Evolutionary conservation across 2,329 filamentous ascomycete genomes (phyloP).

Genomic region (Penicillium sp.): DNA sequence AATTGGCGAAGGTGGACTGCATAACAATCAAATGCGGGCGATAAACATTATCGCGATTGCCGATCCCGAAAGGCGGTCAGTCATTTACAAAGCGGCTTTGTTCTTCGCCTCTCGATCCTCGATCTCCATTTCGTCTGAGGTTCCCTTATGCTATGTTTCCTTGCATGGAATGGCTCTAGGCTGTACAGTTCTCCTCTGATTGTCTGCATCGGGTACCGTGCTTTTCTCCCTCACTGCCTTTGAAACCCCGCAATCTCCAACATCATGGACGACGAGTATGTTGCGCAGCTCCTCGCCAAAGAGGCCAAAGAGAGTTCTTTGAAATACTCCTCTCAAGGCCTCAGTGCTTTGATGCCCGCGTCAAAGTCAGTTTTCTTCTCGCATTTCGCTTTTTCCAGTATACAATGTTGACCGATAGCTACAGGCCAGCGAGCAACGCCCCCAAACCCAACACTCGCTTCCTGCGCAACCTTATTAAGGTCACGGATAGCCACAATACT

Average conservation of each 20-base stretch:
- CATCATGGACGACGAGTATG: conserved; percentile 55
- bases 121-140: background rate
- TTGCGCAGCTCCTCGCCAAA: conserved; percentile 75
- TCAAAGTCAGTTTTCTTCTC: conserved; percentile 47
- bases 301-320: conserved; percentile 75
- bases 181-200: background rate
- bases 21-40: conserved; percentile 1
- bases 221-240: background rate
- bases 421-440: conserved; percentile 63
- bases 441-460: conserved; percentile 93
- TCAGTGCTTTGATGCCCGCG: conserved; percentile 64
- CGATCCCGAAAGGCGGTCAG: conserved; percentile 14
- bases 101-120: conserved; percentile 1
- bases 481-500: conserved; percentile 86
- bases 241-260: conserved; percentile 24
- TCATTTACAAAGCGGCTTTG: conserved; percentile 1
- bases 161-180: background rate
- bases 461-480: conserved; percentile 81
- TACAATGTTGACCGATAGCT: background rate
- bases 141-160: background rate
- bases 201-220: background rate
- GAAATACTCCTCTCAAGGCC: conserved; percentile 73
- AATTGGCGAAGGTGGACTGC: background rate
- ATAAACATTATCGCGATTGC: conserved; percentile 15
- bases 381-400: background rate